Base-by-base conservation (phyloP, 2,329 filamentous ascomycete genomes). In the Zelopaecilomyces penicillatus region DNA sequence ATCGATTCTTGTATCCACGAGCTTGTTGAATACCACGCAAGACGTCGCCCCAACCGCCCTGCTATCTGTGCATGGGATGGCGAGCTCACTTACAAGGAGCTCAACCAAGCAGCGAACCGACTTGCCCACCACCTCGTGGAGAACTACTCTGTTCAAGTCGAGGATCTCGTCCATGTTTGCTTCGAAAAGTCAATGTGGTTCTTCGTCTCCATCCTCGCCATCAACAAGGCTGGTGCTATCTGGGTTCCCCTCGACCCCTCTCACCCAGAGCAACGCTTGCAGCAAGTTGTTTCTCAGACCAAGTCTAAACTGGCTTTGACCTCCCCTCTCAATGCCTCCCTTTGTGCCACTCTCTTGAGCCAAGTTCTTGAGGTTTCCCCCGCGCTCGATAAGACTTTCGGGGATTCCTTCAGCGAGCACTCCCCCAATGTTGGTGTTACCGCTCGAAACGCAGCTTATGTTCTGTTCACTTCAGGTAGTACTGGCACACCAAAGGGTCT, bases 401-500 rank as follows among this genome's bases (percentile, higher is more conserved):
- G 26, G 39, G 10, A 7, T 26, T 12, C 19, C 4, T 4, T 34
- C n/a, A 40, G 41, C 26, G n/a, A 40, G 7, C 37, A n/a, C 10
- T 30, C 33, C 4, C 37, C 47, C 8, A 11, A 9, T 5, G 39
- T 34, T 4, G 6, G 35, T 7, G 41, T 41, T 4, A 31, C 36
- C 26, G 38, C 50, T 8, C 31, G 40, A 6, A 41, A 54, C 7
- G 44, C 45, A 5, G 52, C 49, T 0, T 58, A 57, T 33, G 43
- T 57, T 2, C 32, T 58, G 0, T 58, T 58, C 29, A 58, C 55
- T 0, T 57, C 54, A 2, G 56, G 56, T 7, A 50, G 46, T 5
- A 59, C 56, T 1, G 56, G 56, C 6, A 48, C 38, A 6, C 54
- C 56, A 1, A 58, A 58, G 31, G 54, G 54, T 4, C 42, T 57